phyloP scores from a whole-genome alignment of 192 early-diverging fungal genomes.

The Spinellus fusiger region DNA sequence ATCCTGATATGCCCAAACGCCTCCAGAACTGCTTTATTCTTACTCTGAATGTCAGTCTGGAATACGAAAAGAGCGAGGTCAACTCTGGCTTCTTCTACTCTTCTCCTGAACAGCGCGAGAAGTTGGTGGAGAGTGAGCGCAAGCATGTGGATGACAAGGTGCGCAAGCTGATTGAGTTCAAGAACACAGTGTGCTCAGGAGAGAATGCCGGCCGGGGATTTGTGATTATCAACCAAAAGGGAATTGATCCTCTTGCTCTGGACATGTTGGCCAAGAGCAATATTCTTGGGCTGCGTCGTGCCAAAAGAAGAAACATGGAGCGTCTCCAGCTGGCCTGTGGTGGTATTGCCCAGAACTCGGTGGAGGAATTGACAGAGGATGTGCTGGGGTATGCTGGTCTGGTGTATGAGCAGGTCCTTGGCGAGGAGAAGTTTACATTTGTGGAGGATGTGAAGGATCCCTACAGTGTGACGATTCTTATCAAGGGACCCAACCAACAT shows the following conservation, averaged over 20 bases:
- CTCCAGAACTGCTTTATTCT: conserved; percentile 86
- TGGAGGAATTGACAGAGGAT: conserved; percentile 84
- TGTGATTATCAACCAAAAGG: conserved; percentile 98
- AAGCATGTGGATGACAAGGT: conserved; percentile 92
- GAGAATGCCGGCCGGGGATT: conserved; percentile 80
- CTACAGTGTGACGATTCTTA: conserved; percentile 84
- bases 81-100: conserved; percentile 99
- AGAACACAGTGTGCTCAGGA: conserved; percentile 87
- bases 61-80: conserved; percentile 99
- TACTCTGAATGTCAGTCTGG: conserved; percentile 94
- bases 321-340: conserved; percentile 93
- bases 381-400: conserved; percentile 88
- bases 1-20: conserved; percentile 98
- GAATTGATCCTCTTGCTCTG: conserved; percentile 95
- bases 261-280: conserved; percentile 94
- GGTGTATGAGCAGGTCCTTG: conserved; percentile 91
- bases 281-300: conserved; percentile 91
- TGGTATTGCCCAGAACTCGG: conserved; percentile 94
- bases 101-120: conserved; percentile 96
- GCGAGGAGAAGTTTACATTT: conserved; percentile 99
- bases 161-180: conserved; percentile 93
- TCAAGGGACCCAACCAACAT: conserved; percentile 93
- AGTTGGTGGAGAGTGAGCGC: conserved; percentile 96
- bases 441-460: conserved; percentile 93
- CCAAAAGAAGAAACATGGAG: conserved; percentile 99